Conservation (phyloP, 169 alveolate species). For the Neospora caninum region DNA sequence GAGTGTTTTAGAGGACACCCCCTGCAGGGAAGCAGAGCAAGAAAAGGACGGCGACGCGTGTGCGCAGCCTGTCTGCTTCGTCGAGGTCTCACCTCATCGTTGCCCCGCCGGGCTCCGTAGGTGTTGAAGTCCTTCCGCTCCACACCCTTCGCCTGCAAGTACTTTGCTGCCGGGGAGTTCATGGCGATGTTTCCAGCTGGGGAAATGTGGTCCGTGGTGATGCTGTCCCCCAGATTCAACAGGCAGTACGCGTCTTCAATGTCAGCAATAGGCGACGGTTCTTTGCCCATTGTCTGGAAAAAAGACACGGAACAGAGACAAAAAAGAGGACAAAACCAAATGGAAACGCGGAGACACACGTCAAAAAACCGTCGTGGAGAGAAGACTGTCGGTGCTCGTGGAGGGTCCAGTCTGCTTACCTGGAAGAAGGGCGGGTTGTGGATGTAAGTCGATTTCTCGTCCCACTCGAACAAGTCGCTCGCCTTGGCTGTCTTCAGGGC, state of each 20-base stretch:
- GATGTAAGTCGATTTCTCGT: slow-evolving; percentile 90
- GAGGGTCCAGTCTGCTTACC: slow-evolving; percentile 46
- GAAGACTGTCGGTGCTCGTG: too few relatives aligned
- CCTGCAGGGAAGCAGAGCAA: not conserved
- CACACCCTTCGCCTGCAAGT: slow-evolving; percentile 86
- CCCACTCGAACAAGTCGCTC: slow-evolving; percentile 92
- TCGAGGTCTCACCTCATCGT: slow-evolving; percentile 84
- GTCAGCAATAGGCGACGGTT: slow-evolving; percentile 19
- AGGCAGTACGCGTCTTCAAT: slow-evolving; percentile 71
- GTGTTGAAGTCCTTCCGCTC: slow-evolving; percentile 93
- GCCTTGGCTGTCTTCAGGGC: slow-evolving; percentile 68
- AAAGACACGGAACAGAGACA: not conserved
- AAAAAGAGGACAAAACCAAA: not conserved
- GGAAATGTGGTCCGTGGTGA: slow-evolving; percentile 97
- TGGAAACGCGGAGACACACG: not conserved
- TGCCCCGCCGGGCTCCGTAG: slow-evolving; percentile 97
- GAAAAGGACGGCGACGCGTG: too few relatives aligned
- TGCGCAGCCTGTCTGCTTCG: too few relatives aligned
- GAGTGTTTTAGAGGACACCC: too few relatives aligned
- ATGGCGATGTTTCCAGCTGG: slow-evolving; percentile 97
- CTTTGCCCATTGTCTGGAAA: slow-evolving; percentile 51
- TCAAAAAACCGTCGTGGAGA: not conserved
- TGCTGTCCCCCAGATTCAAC: slow-evolving; percentile 90
- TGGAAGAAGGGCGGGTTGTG: slow-evolving; percentile 96
- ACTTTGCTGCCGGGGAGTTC: slow-evolving; percentile 93